Evolutionary conservation across 148 eudicot genomes (phyloP), one percentile per base, ranked within the genome.

Genomic region (Cornus kousa): DNA sequence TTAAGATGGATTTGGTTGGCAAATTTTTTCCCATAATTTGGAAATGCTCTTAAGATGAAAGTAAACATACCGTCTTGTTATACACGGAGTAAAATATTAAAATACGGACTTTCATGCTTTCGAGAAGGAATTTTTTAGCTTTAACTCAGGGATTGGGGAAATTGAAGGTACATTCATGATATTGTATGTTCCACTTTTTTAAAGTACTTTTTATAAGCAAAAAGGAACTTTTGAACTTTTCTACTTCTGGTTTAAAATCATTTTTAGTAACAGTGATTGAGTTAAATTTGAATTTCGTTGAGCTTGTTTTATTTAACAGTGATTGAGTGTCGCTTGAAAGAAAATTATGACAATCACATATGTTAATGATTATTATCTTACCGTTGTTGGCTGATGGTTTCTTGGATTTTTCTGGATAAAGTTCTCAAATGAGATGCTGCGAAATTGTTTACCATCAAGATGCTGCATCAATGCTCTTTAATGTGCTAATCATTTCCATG

Each of bases 401-500:
- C 71, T 35, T 74, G 31, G 67, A 57, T 59, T 57, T 57, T 74
- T 13, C 68, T 74, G 14, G 77, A 33, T 9, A 31, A 48, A 48
- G 11, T 53, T 73, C 23, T 74, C 48, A 57, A 33, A 7, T 50
- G 19, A 33, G 11, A 55, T 7, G 67, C 37, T 74, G 11, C 33
- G 5, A n/a, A 62, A 74, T 16, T 5, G 5, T 73, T 53, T 73
- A 50, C 23, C n/a, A 8, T 50, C 20, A 73, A 55, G 32, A 28
- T 50, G 67, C 4, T 9, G 40, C 0, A 16, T 70, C 32, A 2
- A n/a, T 48, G 12, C 43, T 19, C 20, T 67, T 46, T 74, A 2
- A 67, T 37, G 68, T 73, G 35, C 68, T 66, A 5, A 17, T 57
- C 67, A 67, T 73, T 72, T 50, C 39, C 74, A 37, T 84, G 87